Evolutionary conservation across 139 green algal species (phyloP).

Genomic region (Picochlorum costavermella): DNA sequence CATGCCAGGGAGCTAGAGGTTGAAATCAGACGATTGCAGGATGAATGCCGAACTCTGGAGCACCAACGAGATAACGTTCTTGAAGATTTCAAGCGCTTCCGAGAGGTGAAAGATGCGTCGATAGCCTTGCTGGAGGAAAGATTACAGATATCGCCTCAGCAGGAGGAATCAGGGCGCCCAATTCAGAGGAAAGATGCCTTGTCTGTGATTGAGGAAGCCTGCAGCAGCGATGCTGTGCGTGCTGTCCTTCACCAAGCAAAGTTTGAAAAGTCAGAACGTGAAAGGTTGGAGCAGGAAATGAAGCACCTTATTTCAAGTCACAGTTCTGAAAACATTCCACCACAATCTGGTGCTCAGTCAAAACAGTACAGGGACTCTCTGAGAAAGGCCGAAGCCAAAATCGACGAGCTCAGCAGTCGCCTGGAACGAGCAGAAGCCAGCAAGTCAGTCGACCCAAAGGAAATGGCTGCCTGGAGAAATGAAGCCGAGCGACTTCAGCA

Average conservation of each 20-base stretch:
- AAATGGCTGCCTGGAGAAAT: neutral
- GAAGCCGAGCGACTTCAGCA: neutral
- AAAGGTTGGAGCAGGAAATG: neutral
- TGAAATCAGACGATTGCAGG: neutral
- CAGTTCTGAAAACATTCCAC: neutral
- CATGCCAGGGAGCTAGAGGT: neutral
- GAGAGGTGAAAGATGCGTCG: neutral
- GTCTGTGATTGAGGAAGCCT: neutral
- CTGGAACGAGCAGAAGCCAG: neutral
- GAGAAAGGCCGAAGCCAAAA: neutral
- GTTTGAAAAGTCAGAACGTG: conserved; percentile 3
- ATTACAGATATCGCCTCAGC: neutral
- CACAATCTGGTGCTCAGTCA: neutral
- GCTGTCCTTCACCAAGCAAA: conserved; percentile 5
- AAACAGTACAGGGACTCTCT: neutral
- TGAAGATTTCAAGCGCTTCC: neutral
- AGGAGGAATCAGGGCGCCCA: too few species aligned
- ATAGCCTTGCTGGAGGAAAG: conserved; percentile 4
- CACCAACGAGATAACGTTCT: neutral
- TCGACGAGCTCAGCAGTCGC: neutral
- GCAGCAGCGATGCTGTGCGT: conserved; percentile 2
- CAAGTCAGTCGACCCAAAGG: neutral
- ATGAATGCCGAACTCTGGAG: neutral
- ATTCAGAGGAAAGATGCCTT: neutral
- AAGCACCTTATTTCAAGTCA: neutral